Evolutionary conservation across 148 eudicot species (phyloP).

Genomic region (Nepenthes mirabilis): DNA sequence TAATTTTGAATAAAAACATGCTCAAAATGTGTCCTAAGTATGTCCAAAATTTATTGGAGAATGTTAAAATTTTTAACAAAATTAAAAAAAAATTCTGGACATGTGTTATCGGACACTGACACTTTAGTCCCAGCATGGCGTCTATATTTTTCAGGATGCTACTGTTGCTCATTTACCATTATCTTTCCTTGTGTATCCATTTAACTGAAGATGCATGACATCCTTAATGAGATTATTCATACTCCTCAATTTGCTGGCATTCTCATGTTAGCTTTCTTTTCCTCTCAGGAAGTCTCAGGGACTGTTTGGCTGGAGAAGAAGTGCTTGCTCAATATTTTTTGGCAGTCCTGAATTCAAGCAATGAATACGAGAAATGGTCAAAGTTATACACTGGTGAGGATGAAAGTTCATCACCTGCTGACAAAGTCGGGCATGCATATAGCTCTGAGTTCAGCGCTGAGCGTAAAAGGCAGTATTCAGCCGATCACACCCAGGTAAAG

Average conservation of each 20-base stretch:
- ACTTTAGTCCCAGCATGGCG: no score
- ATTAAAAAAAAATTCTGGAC: no score
- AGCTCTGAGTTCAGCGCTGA: conserved; percentile 11
- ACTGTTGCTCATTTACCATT: no score
- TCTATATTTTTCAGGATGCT: no score
- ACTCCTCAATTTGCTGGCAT: not conserved
- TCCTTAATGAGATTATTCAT: not conserved
- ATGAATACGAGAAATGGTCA: conserved; percentile 50
- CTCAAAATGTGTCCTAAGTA: no score
- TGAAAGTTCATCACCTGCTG: conserved; percentile 4
- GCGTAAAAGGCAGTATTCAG: conserved; percentile 10
- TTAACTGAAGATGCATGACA: not conserved
- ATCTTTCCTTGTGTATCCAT: no score
- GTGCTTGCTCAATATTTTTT: conserved; percentile 49
- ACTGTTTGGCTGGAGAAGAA: conserved; percentile 35
- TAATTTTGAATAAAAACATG: no score
- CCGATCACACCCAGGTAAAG: conserved; percentile 79
- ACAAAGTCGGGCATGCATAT: conserved; percentile 1
- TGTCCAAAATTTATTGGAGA: no score
- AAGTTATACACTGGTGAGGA: conserved; percentile 12
- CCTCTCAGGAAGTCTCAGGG: conserved; percentile 50
- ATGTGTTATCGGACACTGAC: no score
- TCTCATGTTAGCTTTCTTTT: not conserved
- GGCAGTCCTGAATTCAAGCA: conserved; percentile 32
- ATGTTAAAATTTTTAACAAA: no score